Evolutionary conservation across 129 eudicot genomes (phyloP).

Genomic region (Helianthus tuberosus): DNA sequence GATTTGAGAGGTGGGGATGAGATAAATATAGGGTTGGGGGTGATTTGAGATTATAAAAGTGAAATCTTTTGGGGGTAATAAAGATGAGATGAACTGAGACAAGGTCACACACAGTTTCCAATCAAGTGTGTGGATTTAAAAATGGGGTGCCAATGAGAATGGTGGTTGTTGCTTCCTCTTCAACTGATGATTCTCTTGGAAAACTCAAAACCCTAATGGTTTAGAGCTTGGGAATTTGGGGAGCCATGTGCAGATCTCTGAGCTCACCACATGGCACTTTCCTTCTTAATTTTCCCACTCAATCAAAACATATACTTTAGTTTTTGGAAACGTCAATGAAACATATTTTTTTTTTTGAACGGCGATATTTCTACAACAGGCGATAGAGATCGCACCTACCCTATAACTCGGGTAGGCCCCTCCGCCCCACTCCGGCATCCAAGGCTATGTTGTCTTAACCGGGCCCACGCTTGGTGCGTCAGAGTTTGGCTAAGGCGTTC

Average conservation of each 20-base stretch:
- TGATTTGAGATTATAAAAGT: slow-evolving; percentile 8
- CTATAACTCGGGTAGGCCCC: no score
- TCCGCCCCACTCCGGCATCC: no score
- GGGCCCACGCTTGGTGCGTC: no score
- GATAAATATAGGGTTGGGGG: slow-evolving; percentile 19
- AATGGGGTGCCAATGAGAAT: slow-evolving; percentile 39
- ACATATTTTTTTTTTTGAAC: no score
- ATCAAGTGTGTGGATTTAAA: slow-evolving; percentile 24
- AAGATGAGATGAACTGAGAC: slow-evolving; percentile 39
- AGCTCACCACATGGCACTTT: slow-evolving; percentile 78
- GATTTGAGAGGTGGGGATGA: slow-evolving; percentile 18
- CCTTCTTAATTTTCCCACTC: slow-evolving; percentile 21
- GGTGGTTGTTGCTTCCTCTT: slow-evolving; percentile 51
- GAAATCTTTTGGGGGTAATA: slow-evolving; percentile 26
- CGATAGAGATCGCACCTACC: no score
- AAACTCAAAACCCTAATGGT: slow-evolving; percentile 45
- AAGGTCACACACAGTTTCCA: slow-evolving; percentile 30
- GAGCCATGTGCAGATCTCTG: slow-evolving; percentile 93
- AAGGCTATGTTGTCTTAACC: no score
- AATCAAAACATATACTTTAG: background rate
- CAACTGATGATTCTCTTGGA: slow-evolving; percentile 78
- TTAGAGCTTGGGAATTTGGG: slow-evolving; percentile 63
- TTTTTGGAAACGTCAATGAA: no score
- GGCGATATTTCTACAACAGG: no score
- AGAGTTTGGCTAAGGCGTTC: no score